These are phyloP conservation scores for Tricholoma hemisulphureum DNA, from an alignment of 768 basidiomycete genomes.

Conservation along the genomic window DNA sequence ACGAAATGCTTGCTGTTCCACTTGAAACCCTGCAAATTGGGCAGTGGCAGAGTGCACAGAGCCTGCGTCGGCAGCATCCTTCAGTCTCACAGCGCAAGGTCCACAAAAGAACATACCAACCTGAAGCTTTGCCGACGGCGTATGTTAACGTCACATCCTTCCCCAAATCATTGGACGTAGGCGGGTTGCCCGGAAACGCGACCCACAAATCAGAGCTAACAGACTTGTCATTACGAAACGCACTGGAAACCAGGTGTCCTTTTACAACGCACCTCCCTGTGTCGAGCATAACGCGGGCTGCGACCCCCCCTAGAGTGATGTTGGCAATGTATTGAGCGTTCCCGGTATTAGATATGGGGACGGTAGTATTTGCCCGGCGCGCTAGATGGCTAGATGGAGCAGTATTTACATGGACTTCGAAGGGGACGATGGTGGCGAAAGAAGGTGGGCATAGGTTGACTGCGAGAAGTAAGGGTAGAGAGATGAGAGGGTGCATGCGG, in stretches of 20 bases:
- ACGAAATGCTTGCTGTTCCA: constrained; percentile 70
- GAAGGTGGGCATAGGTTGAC: constrained; percentile 31
- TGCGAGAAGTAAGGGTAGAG: constrained; percentile 42
- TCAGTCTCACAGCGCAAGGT: not conserved
- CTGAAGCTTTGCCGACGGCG: constrained; percentile 65
- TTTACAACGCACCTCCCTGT: constrained; percentile 61
- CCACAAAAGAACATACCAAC: constrained; percentile 29
- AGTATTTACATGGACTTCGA: constrained; percentile 33
- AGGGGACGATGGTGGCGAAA: constrained; percentile 39
- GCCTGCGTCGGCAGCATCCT: constrained; percentile 35
- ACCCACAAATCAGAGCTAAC: constrained; percentile 78
- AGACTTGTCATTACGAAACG: not conserved
- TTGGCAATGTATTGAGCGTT: constrained; percentile 75
- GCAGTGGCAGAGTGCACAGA: constrained; percentile 53
- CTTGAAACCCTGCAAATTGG: constrained; percentile 53
- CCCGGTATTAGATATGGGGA: constrained; percentile 60
- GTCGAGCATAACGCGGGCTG: constrained; percentile 64
- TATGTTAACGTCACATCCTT: constrained; percentile 57
- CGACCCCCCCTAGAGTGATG: constrained; percentile 61
- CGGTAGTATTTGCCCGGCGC: constrained; percentile 28
- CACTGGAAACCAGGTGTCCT: not conserved
- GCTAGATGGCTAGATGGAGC: constrained; percentile 23
- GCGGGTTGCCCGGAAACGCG: constrained; percentile 42
- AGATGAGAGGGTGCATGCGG: constrained; percentile 42
- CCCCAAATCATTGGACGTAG: constrained; percentile 55